phyloP scores from a whole-genome alignment of 192 early-diverging fungal species.

The Coemansia sp. region DNA sequence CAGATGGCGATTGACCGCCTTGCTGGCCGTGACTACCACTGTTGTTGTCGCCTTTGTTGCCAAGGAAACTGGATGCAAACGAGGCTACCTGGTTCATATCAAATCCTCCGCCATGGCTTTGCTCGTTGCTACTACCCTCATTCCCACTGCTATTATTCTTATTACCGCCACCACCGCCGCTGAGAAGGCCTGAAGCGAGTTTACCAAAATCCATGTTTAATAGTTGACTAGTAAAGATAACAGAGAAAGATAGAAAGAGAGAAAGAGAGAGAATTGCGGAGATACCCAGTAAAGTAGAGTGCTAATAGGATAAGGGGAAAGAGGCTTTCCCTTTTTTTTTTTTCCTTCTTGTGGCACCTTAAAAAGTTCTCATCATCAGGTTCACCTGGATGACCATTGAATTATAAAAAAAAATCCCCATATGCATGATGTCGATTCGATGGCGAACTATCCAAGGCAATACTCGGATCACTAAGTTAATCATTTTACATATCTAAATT shows the following conservation, averaged over 20 bases:
- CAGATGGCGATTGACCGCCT: background rate
- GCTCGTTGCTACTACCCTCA: background rate
- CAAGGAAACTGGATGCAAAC: constrained; percentile 36
- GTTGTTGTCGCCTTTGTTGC: constrained; percentile 11
- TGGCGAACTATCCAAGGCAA: background rate
- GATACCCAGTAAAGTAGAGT: background rate
- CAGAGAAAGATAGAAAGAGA: background rate
- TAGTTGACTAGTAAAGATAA: background rate
- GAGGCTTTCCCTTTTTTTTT: background rate
- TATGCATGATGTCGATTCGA: background rate
- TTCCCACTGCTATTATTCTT: constrained; percentile 9
- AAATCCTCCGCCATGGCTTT: constrained; percentile 15
- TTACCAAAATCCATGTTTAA: constrained; percentile 44
- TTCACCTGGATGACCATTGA: background rate
- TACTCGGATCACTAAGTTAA: too few species aligned
- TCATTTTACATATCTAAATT: background rate
- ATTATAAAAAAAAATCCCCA: background rate
- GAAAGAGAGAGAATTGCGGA: background rate
- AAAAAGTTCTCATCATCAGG: background rate
- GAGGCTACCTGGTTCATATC: constrained; percentile 31
- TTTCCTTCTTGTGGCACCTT: background rate
- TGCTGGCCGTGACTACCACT: background rate
- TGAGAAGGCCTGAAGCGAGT: constrained; percentile 20
- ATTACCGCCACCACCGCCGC: constrained; percentile 32
- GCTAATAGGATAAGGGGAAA: background rate